Percentiles rank a stretch among this genome's conserved stretches.
These are phyloP conservation scores for Colletotrichum sp. DNA, from an alignment of 2,329 filamentous ascomycete species.

Conservation along the genomic window DNA sequence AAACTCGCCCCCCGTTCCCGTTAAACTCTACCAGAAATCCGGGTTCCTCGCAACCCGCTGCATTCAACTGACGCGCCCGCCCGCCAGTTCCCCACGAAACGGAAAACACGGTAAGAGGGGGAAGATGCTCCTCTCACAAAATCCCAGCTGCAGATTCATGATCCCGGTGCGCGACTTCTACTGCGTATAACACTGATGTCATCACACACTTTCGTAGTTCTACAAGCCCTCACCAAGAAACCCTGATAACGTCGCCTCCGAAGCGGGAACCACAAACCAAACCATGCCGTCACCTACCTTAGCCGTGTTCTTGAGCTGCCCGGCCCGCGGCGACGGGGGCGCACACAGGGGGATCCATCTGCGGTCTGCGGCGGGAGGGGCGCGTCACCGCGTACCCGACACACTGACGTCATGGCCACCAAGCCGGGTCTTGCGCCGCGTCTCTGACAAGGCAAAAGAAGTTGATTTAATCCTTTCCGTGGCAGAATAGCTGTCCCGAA, in stretches of 20 bases:
- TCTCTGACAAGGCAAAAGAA: neutral
- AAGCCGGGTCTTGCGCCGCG: neutral
- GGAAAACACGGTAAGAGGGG: neutral
- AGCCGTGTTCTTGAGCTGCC: neutral
- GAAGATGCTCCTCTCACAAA: neutral
- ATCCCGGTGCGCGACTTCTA: neutral
- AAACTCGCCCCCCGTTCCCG: neutral
- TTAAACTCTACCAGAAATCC: slow-evolving; percentile 5
- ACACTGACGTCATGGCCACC: neutral
- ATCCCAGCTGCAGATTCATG: neutral
- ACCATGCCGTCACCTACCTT: slow-evolving; percentile 6
- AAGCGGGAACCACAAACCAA: neutral
- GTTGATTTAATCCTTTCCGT: neutral
- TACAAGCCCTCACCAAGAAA: neutral
- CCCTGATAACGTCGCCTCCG: neutral
- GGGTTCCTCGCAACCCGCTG: slow-evolving; percentile 4
- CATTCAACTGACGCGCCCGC: slow-evolving; percentile 1
- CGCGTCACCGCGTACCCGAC: neutral
- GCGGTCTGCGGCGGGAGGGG: neutral
- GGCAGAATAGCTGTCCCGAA: neutral
- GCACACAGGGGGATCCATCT: neutral
- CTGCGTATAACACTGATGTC: neutral
- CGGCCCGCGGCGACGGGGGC: neutral
- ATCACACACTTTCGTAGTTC: neutral
- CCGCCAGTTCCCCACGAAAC: neutral